A percentile compares a stretch with the other conserved stretches of the same genome.
These are phyloP conservation scores for Phlyctochytrium arcticum DNA, from an alignment of 192 early-diverging fungal genomes.

Conservation along the genomic window DNA sequence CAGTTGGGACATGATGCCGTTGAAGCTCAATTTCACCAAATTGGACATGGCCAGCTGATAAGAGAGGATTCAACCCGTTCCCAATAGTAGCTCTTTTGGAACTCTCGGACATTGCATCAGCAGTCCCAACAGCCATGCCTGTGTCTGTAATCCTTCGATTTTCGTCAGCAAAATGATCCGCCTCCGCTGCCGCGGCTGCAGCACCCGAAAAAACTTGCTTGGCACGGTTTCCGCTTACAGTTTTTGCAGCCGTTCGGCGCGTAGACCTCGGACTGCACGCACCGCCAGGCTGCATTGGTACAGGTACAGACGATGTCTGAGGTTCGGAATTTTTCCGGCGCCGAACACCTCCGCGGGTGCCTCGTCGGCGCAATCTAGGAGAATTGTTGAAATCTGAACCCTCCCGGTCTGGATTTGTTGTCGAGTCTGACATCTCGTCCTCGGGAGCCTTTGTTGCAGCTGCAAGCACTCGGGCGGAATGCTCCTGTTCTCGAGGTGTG, in stretches of 20 bases:
- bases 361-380: conserved; percentile 6
- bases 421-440: neutral
- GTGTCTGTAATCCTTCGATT: neutral
- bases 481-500: conserved; percentile 8
- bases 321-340: conserved; percentile 6
- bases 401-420: conserved; percentile 5
- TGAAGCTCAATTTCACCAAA: neutral
- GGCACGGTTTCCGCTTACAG: neutral
- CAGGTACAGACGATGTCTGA: neutral
- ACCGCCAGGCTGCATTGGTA: neutral
- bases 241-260: too few species aligned
- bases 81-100: neutral
- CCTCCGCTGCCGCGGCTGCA: neutral
- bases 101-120: neutral
- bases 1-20: neutral
- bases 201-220: neutral
- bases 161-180: neutral
- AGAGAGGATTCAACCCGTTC: too few species aligned
- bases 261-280: neutral
- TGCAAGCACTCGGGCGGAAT: neutral
- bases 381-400: conserved; percentile 5
- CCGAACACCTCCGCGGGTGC: conserved; percentile 11
- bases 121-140: neutral
- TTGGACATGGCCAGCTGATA: neutral
- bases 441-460: neutral